Evolutionary conservation across 106 monocot species (phyloP).

Genomic region (Allium sativum): DNA sequence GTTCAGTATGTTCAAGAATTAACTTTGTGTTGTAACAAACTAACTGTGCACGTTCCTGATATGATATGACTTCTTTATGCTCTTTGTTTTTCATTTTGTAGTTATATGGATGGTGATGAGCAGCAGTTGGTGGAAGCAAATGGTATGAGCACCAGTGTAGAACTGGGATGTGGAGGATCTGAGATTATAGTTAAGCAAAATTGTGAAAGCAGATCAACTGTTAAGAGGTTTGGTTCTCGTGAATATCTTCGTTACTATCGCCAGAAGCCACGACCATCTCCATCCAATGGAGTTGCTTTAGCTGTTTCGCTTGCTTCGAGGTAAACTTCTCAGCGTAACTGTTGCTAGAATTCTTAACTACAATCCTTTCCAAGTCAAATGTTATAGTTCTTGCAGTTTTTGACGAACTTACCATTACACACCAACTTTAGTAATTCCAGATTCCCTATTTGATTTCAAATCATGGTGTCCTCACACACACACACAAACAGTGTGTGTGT

Average conservation of each 20-base stretch:
- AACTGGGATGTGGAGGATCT: conserved; percentile 71
- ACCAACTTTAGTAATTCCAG: no score
- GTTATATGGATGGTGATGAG: conserved; percentile 70
- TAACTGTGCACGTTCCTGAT: background rate
- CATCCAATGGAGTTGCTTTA: conserved; percentile 40
- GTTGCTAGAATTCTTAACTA: background rate
- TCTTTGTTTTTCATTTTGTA: conserved; percentile 9
- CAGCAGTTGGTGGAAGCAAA: conserved; percentile 61
- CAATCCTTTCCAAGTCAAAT: background rate
- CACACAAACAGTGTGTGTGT: no score
- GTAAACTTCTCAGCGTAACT: conserved; percentile 16
- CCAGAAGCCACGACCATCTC: conserved; percentile 88
- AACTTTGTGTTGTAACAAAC: no score
- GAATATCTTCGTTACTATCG: conserved; percentile 87
- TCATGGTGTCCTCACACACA: no score
- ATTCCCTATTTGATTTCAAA: no score
- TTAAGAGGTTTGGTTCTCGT: conserved; percentile 67
- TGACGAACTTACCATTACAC: no score
- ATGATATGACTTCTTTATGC: background rate
- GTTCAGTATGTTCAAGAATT: no score
- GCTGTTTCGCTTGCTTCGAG: conserved; percentile 72
- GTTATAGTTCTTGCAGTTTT: background rate
- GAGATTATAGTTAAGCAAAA: conserved; percentile 67
- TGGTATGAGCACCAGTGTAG: conserved; percentile 27
- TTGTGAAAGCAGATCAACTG: conserved; percentile 26